These are phyloP conservation scores for Ophiosphaerella narmari DNA, from an alignment of 2,329 filamentous ascomycete species.

Conservation along the genomic window DNA sequence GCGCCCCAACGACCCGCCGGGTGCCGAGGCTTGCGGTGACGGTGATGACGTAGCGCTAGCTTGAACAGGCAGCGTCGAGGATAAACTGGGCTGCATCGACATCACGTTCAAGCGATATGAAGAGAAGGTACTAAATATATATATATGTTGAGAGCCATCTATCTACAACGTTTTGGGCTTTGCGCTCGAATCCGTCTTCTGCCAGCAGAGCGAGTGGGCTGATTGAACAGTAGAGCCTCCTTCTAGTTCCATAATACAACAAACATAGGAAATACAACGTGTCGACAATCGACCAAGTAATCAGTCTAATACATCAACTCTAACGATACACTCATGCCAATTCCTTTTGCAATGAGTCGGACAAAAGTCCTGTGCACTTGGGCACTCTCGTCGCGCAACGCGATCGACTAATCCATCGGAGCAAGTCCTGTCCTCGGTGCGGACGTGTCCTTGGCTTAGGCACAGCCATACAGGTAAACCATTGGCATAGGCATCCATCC, in stretches of 20 bases:
- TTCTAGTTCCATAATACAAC: not conserved
- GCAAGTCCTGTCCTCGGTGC: slow-evolving; percentile 28
- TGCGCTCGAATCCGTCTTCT: not conserved
- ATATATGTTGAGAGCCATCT: not conserved
- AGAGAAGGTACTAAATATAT: not conserved
- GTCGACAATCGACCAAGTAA: slow-evolving; percentile 10
- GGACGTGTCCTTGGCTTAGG: slow-evolving; percentile 26
- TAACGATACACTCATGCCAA: slow-evolving; percentile 27
- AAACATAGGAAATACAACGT: slow-evolving; percentile 11
- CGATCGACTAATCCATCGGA: slow-evolving; percentile 22
- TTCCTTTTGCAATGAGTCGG: slow-evolving; percentile 30
- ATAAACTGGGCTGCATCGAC: not conserved
- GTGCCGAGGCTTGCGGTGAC: not conserved
- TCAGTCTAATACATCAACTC: slow-evolving; percentile 29
- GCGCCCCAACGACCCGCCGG: not conserved
- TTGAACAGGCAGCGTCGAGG: not conserved
- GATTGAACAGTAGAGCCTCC: not conserved
- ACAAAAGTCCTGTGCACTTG: slow-evolving; percentile 24
- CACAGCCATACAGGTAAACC: slow-evolving; percentile 19
- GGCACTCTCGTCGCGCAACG: slow-evolving; percentile 23
- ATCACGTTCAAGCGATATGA: too few relatives aligned
- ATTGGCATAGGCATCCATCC: slow-evolving; percentile 26
- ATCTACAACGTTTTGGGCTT: not conserved
- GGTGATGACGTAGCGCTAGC: slow-evolving; percentile 6
- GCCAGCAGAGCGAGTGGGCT: not conserved